A percentile compares a stretch with the other conserved stretches of the same genome.
These are phyloP conservation scores for Leccinum broughii DNA, from an alignment of 768 basidiomycete genomes.

Conservation along the genomic window DNA sequence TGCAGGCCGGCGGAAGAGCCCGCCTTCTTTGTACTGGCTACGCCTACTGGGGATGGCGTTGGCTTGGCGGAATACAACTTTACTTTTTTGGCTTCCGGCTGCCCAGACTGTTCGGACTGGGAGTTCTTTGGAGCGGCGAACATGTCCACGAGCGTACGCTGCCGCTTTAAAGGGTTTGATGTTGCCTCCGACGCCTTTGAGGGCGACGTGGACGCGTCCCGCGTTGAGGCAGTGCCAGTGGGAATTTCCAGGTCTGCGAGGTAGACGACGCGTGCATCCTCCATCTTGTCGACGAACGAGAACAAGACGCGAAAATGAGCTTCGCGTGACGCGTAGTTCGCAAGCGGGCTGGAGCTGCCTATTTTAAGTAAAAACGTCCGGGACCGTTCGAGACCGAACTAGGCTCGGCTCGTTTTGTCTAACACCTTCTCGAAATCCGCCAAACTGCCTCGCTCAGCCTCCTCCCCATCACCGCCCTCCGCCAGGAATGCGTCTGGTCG, in stretches of 20 bases:
- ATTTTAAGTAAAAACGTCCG: conserved; percentile 9
- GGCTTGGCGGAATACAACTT: conserved; percentile 37
- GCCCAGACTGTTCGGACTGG: conserved; percentile 20
- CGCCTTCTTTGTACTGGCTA: conserved; percentile 9
- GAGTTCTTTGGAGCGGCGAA: conserved; percentile 40
- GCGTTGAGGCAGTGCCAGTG: conserved; percentile 11
- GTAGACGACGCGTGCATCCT: conserved; percentile 37
- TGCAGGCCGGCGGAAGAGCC: conserved; percentile 24
- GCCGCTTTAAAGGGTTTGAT: conserved; percentile 45
- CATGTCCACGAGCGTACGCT: conserved; percentile 69
- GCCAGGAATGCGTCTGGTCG: conserved; percentile 53
- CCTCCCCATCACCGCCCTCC: conserved; percentile 73
- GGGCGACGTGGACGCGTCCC: conserved; percentile 16
- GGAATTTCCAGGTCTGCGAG: conserved; percentile 45
- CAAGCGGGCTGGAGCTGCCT: background rate
- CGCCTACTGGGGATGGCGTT: conserved; percentile 24
- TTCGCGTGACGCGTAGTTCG: conserved; percentile 15
- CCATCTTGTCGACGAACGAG: conserved; percentile 23
- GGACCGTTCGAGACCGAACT: background rate
- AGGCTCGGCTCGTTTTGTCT: background rate
- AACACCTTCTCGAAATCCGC: conserved; percentile 16
- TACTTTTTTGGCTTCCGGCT: conserved; percentile 46
- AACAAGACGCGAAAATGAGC: conserved; percentile 11
- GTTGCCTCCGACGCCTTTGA: conserved; percentile 26
- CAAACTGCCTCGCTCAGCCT: conserved; percentile 80